Base-by-base conservation (phyloP, 495 filamentous ascomycete species). In the Xylaria curta region DNA sequence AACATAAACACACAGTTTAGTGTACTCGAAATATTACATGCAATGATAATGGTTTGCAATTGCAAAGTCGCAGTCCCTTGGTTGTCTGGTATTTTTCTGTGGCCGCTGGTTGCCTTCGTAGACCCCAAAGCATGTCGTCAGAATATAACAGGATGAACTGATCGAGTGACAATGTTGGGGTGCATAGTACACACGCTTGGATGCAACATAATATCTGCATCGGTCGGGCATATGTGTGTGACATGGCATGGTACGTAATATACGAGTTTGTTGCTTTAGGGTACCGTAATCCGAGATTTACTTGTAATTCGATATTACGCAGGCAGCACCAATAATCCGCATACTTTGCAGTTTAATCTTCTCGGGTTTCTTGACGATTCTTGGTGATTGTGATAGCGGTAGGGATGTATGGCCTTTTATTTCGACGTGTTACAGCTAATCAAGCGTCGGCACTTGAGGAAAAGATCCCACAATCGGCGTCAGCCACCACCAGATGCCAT, bases 361-460 rank as follows among this genome's bases (percentile, higher is more conserved):
- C 33, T 26, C 10, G 49, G 24, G 26, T 15, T 54, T 28, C n/a
- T 59, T 36, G 28, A 13, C 12, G n/a, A 8, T 19, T 38, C 10
- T 36, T 4, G 13, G 56, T 21, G 53, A 15, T 24, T 31, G 24
- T 31, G 53, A 54, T 24, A 54, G 19, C 24, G 13, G 5, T 54
- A 54, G 51, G 51, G 13, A 12, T 38, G 58, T 60, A 21, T 60
- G 31, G 31, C 56, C 31, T 36, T n/a, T 38, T 31, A 21, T 60
- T 60, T 38, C 17, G 31, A 17, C 19, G 28, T 60, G 56, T 60
- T 38, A 38, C 59, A 54, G 58, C 68, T 64, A 46, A 56, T 51
- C 46, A 70, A 64, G 59, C 68, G 59, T 64, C 68, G 68, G 68
- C 68, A 70, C 47, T 64, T 64, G 68, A 47, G 31, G 31, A 42